Base-by-base conservation (phyloP, 495 filamentous ascomycete genomes). In the Xylaria cubensis region DNA sequence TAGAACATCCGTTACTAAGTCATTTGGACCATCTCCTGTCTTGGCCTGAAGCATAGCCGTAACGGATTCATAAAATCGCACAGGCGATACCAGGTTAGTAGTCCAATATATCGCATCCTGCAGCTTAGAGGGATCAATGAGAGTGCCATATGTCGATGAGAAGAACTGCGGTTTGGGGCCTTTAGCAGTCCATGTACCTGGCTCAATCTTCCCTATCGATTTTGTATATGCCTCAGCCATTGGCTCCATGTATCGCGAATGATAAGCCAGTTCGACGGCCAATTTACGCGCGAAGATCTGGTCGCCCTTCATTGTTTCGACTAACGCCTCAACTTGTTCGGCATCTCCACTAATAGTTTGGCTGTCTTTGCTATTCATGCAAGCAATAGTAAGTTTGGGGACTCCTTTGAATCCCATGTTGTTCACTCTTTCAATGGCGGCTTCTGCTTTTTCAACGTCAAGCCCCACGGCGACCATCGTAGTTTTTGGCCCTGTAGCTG, bases 311-410 rank as follows among this genome's bases (percentile, higher is more conserved):
- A 63, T 9, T 17, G 15, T n/a, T 12, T 63, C 59, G 21, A 63
- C 59, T 7, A 39, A 42, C 17, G 59, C 59, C 32, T 80, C 74
- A 10, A 89, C 79, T 3, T 70, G 77, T 0, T 61, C 70, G 0
- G 17, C 36, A 53, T 80, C 77, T 0, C 85, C 85, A 0, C 80
- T 81, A 0, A 86, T 32, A 9, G 86, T 87, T 21, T 81, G 62
- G 48, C 76, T 85, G 6, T 61, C 46, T 7, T 81, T 82, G 55
- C 80, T 83, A 75, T 87, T 88, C 55, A 82, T 39, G 70, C 84
- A 87, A 15, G 81, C 85, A 26, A 86, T 66, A 10, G 59, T 61
- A 13, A 64, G 76, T 64, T 56, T 56, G 1, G 21, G 21, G 26
- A 56, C 51, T 12, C 75, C 48, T 55, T 68, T n/a, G 17, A 29